Evolutionary conservation across 2,329 filamentous ascomycete genomes (phyloP).

Genomic region (Ophiostoma fasciatum): DNA sequence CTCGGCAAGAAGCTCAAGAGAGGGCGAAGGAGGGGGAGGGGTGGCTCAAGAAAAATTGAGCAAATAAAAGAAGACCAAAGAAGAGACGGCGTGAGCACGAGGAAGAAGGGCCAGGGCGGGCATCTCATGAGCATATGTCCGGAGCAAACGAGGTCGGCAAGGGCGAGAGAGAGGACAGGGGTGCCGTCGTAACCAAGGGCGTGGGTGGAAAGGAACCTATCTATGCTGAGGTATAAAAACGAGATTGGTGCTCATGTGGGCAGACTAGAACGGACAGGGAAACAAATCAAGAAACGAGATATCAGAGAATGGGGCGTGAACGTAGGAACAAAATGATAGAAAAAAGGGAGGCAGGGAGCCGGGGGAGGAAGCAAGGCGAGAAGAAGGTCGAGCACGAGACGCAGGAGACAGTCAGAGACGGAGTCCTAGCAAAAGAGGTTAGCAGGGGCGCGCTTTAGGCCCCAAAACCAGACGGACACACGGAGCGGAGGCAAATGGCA

Average conservation of each 20-base stretch:
- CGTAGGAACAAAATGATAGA: neutral
- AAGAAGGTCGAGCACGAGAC: neutral
- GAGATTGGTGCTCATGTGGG: too few relatives aligned
- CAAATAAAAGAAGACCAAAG: neutral
- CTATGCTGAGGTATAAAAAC: too few relatives aligned
- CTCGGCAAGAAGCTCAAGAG: neutral
- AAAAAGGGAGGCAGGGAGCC: neutral
- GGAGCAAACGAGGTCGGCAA: too few relatives aligned
- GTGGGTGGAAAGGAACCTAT: too few relatives aligned
- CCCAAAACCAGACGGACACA: neutral
- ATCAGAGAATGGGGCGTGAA: neutral
- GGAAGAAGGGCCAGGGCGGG: neutral
- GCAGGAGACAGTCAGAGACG: too few relatives aligned
- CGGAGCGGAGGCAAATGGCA: slow-evolving; percentile 5
- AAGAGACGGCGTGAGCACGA: neutral
- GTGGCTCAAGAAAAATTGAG: neutral
- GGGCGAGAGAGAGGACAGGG: too few relatives aligned
- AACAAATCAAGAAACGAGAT: slow-evolving; percentile 4
- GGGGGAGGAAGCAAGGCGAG: neutral
- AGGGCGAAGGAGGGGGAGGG: too few relatives aligned
- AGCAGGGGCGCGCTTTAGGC: slow-evolving; percentile 4
- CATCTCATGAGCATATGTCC: too few relatives aligned
- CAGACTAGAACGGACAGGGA: too few relatives aligned
- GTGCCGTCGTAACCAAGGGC: too few relatives aligned
- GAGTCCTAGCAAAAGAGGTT: slow-evolving; percentile 5